These are phyloP conservation scores for Collybiopsis confluens DNA, from an alignment of 768 basidiomycete species.

Conservation along the genomic window DNA sequence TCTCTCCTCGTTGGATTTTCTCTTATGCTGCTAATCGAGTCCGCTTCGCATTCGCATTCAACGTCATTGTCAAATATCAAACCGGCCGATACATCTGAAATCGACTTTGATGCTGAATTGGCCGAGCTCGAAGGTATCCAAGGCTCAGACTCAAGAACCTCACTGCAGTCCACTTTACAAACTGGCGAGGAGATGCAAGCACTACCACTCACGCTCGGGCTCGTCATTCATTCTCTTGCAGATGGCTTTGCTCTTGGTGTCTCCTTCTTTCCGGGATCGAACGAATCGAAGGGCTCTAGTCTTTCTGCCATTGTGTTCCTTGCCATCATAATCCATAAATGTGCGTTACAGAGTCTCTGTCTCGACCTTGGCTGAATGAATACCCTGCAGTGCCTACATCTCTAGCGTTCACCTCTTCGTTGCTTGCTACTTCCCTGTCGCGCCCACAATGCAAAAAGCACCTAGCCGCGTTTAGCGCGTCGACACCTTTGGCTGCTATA, in stretches of 20 bases:
- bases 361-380: background rate
- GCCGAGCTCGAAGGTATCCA: conserved; percentile 34
- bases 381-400: conserved; percentile 76
- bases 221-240: conserved; percentile 83
- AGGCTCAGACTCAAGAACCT: no score
- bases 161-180: no score
- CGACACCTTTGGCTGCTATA: conserved; percentile 82
- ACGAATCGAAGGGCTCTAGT: conserved; percentile 23
- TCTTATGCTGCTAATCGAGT: conserved; percentile 64
- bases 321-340: conserved; percentile 91
- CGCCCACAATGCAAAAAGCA: conserved; percentile 68
- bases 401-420: conserved; percentile 80
- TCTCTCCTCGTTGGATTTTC: conserved; percentile 61
- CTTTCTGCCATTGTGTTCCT: conserved; percentile 85
- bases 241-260: conserved; percentile 94
- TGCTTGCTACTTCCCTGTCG: conserved; percentile 73
- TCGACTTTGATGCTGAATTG: conserved; percentile 60
- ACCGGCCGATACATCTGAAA: conserved; percentile 15
- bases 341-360: conserved; percentile 24
- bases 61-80: conserved; percentile 8
- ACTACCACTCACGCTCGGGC: conserved; percentile 76
- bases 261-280: conserved; percentile 33
- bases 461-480: conserved; percentile 71
- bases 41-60: conserved; percentile 46
- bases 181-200: conserved; percentile 30